Evolutionary conservation across 257 asterid genomes (phyloP).

Genomic region (Plantago elongata): DNA sequence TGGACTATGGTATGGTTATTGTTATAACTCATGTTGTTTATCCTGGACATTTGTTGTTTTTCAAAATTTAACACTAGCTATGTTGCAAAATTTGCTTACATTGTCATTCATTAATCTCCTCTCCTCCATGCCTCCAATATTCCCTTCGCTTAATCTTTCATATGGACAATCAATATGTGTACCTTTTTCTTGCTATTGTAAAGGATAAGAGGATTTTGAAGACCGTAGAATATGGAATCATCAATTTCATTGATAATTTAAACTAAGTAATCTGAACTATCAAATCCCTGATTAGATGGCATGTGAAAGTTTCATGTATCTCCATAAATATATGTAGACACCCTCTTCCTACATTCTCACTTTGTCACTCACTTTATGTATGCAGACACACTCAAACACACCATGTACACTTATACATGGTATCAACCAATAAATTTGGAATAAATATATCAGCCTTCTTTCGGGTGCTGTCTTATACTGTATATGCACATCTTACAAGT

Average conservation of each 20-base stretch:
- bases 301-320: neutral
- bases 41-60: constrained; percentile 1
- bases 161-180: too few relatives aligned
- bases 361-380: neutral
- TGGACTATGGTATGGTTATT: constrained; percentile 4
- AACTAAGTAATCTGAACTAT: neutral
- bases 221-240: neutral
- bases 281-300: neutral
- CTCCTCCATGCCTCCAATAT: too few relatives aligned
- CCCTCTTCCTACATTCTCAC: neutral
- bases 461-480: too few relatives aligned
- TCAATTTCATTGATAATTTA: neutral
- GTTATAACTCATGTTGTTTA: neutral
- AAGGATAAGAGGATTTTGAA: neutral
- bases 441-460: too few relatives aligned
- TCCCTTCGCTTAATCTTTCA: too few relatives aligned
- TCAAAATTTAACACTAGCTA: neutral
- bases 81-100: neutral
- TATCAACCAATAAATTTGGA: too few relatives aligned
- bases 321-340: neutral
- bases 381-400: too few relatives aligned
- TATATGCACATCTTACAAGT: too few relatives aligned
- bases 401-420: too few relatives aligned
- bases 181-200: too few relatives aligned
- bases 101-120: neutral